A percentile compares a stretch with the other conserved stretches of the same genome.
Conservation (phyloP, 148 eudicot species). For the Drosera capensis region DNA sequence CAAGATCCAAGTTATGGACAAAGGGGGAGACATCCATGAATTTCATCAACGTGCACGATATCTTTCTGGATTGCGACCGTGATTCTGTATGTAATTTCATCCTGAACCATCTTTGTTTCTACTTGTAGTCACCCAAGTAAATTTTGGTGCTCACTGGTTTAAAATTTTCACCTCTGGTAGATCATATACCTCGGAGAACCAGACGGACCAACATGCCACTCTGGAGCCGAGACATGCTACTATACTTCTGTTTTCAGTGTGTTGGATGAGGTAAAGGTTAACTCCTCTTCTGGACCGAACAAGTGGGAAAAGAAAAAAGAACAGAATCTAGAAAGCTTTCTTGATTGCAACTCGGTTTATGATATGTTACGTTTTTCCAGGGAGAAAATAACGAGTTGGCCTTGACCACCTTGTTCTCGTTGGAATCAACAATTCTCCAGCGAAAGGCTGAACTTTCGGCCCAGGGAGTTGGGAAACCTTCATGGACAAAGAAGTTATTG, state of each 20-base stretch:
- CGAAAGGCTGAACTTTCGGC: constrained; percentile 39
- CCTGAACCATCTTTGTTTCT: no score
- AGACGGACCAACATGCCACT: constrained; percentile 92
- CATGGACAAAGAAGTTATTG: constrained; percentile 83
- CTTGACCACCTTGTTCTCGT: constrained; percentile 53
- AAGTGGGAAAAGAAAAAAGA: no score
- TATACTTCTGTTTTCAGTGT: constrained; percentile 49
- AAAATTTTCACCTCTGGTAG: constrained; percentile 15
- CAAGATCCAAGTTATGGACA: constrained; percentile 74
- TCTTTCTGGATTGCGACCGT: constrained; percentile 79
- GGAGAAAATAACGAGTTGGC: constrained; percentile 40
- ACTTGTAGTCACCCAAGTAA: no score
- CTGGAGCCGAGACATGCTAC: constrained; percentile 94
- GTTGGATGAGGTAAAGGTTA: constrained; percentile 39
- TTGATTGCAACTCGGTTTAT: no score
- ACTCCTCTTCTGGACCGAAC: no score
- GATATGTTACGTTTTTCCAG: no score
- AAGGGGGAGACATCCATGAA: constrained; percentile 92
- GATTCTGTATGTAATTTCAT: constrained; percentile 74
- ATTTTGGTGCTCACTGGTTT: no score
- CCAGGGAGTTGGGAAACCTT: constrained; percentile 41
- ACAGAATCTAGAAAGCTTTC: no score
- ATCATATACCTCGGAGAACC: constrained; percentile 88
- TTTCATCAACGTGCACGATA: constrained; percentile 71
- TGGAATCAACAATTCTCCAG: constrained; percentile 60